Percentiles rank a stretch among this genome's conserved stretches.
Evolutionary conservation across 208 protist genomes (phyloP).

Genomic region (Leishmania guyanensis): DNA sequence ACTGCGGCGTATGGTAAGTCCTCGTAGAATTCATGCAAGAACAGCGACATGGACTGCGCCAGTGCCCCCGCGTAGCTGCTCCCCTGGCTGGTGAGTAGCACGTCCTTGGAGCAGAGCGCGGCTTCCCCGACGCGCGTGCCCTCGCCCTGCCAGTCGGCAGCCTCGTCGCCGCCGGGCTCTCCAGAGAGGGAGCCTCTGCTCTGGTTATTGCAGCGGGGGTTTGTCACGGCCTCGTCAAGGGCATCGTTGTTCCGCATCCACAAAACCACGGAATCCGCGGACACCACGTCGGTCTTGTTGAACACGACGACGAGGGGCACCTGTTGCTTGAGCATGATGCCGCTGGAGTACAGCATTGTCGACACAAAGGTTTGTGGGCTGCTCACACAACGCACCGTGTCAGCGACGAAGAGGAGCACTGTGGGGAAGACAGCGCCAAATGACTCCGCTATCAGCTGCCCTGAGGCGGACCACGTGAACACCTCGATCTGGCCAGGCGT

Average conservation of each 20-base stretch:
- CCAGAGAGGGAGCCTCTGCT: background rate
- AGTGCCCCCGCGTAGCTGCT: slow-evolving; percentile 90
- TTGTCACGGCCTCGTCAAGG: slow-evolving; percentile 78
- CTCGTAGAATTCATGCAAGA: slow-evolving; percentile 98
- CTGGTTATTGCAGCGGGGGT: slow-evolving; percentile 4
- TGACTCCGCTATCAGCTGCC: slow-evolving; percentile 97
- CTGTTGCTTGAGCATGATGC: slow-evolving; percentile 98
- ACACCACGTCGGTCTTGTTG: slow-evolving; percentile 97
- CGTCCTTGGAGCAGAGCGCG: slow-evolving; percentile 14
- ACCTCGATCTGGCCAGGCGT: slow-evolving; percentile 99
- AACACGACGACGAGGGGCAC: slow-evolving; percentile 98
- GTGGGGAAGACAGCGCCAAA: slow-evolving; percentile 95
- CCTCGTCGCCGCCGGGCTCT: background rate
- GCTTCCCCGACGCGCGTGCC: slow-evolving; percentile 18
- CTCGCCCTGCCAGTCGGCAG: slow-evolving; percentile 20
- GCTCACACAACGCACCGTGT: slow-evolving; percentile 93
- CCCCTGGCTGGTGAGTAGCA: slow-evolving; percentile 11
- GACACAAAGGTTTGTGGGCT: slow-evolving; percentile 98
- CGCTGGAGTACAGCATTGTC: slow-evolving; percentile 99
- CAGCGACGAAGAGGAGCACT: slow-evolving; percentile 96
- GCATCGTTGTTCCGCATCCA: slow-evolving; percentile 97
- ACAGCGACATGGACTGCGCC: slow-evolving; percentile 94
- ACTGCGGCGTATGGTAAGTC: slow-evolving; percentile 89
- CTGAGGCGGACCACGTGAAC: slow-evolving; percentile 98
- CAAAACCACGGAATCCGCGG: slow-evolving; percentile 71